Percentiles rank a stretch among this genome's conserved stretches.
phyloP scores from a whole-genome alignment of 179 eudicot genomes.

The Actinidia arguta region DNA sequence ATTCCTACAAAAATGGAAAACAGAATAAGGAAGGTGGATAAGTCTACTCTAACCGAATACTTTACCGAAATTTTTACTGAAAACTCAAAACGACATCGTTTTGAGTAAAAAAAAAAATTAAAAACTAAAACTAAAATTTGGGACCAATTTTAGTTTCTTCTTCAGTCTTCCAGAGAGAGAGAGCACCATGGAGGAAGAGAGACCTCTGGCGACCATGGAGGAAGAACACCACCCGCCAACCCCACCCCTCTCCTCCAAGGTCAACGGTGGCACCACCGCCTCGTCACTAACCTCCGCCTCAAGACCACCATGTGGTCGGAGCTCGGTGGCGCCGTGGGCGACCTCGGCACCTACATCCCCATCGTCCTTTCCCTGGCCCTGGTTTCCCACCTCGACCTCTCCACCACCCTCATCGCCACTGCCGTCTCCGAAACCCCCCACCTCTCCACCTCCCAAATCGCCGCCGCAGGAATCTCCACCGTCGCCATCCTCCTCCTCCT shows the following conservation, averaged over 20 bases:
- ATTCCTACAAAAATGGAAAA: background rate
- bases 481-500: constrained; percentile 50
- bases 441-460: constrained; percentile 49
- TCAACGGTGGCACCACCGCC: constrained; percentile 55
- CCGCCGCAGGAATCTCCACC: constrained; percentile 57
- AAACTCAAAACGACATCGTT: too few relatives aligned
- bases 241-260: constrained; percentile 54
- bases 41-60: too few relatives aligned
- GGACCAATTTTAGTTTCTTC: too few relatives aligned
- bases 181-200: too few relatives aligned
- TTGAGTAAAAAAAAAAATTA: too few relatives aligned
- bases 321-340: constrained; percentile 49
- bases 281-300: constrained; percentile 55
- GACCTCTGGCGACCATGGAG: constrained; percentile 72
- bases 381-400: too few relatives aligned
- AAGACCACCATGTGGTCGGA: constrained; percentile 57
- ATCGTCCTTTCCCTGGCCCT: too few relatives aligned
- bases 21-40: background rate
- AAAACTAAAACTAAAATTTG: too few relatives aligned
- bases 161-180: too few relatives aligned
- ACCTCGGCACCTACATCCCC: constrained; percentile 57
- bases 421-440: constrained; percentile 52
- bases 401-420: constrained; percentile 62
- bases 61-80: too few relatives aligned
- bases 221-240: constrained; percentile 56